Conservation (phyloP, 371 early-diverging fungal species). For the Mortierella sp. region DNA sequence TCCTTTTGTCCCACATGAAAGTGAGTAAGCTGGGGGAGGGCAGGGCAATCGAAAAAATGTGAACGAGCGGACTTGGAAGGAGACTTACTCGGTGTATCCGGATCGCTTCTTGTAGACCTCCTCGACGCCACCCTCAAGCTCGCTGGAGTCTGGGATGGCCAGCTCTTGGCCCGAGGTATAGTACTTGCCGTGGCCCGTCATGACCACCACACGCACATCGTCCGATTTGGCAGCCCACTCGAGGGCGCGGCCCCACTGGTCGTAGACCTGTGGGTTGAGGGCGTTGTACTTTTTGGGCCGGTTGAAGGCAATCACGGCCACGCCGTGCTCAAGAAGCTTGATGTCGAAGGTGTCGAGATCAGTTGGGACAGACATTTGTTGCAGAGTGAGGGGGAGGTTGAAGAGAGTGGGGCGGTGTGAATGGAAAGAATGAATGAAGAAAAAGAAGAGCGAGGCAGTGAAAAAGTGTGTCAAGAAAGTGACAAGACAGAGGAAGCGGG, state of each 20-base stretch:
- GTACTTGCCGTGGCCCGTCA: slow-evolving; percentile 80
- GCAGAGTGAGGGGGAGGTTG: background rate
- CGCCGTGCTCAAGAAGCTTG: slow-evolving; percentile 66
- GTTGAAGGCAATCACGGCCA: slow-evolving; percentile 77
- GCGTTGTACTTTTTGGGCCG: slow-evolving; percentile 76
- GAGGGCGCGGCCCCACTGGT: slow-evolving; percentile 76
- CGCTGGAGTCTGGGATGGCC: slow-evolving; percentile 56
- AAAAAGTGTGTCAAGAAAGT: background rate
- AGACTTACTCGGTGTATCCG: slow-evolving; percentile 41
- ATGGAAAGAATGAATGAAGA: background rate
- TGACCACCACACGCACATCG: slow-evolving; percentile 68
- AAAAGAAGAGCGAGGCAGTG: background rate
- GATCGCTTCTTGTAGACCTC: slow-evolving; percentile 34
- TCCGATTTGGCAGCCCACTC: slow-evolving; percentile 66
- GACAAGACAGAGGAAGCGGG: no score
- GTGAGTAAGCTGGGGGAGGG: no score
- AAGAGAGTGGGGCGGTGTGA: background rate
- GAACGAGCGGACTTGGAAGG: background rate
- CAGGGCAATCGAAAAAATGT: no score
- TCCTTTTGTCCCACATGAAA: background rate
- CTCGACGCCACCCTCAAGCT: slow-evolving; percentile 37
- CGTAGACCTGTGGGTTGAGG: slow-evolving; percentile 71
- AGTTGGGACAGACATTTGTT: slow-evolving; percentile 50
- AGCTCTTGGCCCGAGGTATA: slow-evolving; percentile 79
- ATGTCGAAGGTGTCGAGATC: slow-evolving; percentile 68